Evolutionary conservation across 306 rosid species (phyloP), one percentile per base, ranked within the genome.

Genomic region (Ziziphus jujuba): DNA sequence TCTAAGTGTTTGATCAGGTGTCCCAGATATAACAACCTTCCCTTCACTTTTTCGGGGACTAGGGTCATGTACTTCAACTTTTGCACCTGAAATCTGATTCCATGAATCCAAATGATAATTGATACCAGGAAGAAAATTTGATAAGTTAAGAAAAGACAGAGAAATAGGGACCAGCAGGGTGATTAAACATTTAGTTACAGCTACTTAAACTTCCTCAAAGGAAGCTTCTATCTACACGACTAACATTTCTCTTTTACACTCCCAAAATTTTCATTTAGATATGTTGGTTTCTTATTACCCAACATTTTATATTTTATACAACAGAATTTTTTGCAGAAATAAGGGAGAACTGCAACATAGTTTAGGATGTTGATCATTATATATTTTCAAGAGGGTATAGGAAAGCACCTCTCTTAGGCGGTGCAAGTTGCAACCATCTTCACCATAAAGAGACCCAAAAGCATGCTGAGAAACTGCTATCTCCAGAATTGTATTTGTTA

Each of bases 81-180:
- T 77, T 54, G 92, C 92, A 44, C 92, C 92, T 69, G 92, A 87
- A 74, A 87, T 87, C 92, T 87, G 92, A 21, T 83, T 36, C 6
- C 66, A 76, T 1, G 67, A 72, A 7, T 65, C 51, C 24, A 68
- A 5, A 45, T 9, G 8, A 38, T 24, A 23, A 62, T 43, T 16
- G 15, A 23, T 21, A 44, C 53, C 53, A 62, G 22, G 38, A 34
- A 16, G 21, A 33, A 21, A 38, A 23, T 48, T 17, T 16, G 34
- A 55, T 8, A 48, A 47, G 13, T 47, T 11, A 31, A n/a, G 45
- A 21, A 63, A 14, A 9, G 36, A 40, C 12, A 12, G 12, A 12
- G 45, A 28, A 28, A 28, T 28, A 28, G 33, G 33, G 33, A 28
- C 4, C 33, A 28, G 33, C 33, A 28, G 33, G 3, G 2, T 28